These are phyloP conservation scores for Neofusicoccum umdonicola DNA, from an alignment of 2,329 filamentous ascomycete species.

Conservation along the genomic window DNA sequence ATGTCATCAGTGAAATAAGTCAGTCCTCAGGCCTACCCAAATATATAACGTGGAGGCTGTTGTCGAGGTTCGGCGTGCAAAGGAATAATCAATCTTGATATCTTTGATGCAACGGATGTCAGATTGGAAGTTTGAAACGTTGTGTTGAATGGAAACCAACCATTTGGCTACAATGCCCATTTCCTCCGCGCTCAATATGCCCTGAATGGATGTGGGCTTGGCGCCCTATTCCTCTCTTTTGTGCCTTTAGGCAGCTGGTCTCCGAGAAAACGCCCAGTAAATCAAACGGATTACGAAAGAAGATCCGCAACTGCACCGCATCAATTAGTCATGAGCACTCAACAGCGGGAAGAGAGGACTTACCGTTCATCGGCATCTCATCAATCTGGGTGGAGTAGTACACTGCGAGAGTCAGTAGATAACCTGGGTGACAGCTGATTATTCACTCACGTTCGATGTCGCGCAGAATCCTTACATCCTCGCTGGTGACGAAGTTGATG, in stretches of 20 bases:
- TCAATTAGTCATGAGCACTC: not conserved
- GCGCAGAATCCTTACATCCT: constrained; percentile 93
- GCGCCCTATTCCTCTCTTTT: constrained; percentile 3
- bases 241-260: not conserved
- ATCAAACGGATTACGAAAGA: constrained; percentile 6
- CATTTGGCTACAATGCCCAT: constrained; percentile 22
- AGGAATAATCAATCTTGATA: constrained; percentile 14
- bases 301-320: constrained; percentile 5
- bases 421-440: not conserved
- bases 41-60: not conserved
- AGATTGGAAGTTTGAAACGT: not conserved
- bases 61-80: not conserved
- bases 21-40: not conserved
- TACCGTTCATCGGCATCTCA: constrained; percentile 91
- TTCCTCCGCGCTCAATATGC: constrained; percentile 19
- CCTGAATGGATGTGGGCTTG: not conserved
- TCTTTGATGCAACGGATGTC: constrained; percentile 8
- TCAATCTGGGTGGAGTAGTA: constrained; percentile 97
- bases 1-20: no score
- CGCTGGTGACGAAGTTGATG: constrained; percentile 98
- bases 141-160: constrained; percentile 3
- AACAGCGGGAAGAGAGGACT: not conserved
- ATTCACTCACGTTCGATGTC: constrained; percentile 80
- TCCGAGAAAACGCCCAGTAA: not conserved
- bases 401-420: constrained; percentile 53